Base-by-base conservation (phyloP, 345 rosid genomes). In the Eucalyptus cloeziana region DNA sequence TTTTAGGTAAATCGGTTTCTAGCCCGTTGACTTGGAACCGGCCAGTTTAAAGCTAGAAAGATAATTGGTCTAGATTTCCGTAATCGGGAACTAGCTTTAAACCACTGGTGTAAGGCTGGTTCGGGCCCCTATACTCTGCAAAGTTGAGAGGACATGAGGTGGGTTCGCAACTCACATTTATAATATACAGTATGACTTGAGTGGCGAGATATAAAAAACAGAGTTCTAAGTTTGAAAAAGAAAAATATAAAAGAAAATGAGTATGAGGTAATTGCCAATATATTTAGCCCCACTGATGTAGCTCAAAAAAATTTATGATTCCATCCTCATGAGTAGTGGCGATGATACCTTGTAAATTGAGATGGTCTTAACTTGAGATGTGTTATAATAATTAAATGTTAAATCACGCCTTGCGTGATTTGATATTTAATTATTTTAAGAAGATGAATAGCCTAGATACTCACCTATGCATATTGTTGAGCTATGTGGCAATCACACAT, bases 351-450 rank as follows among this genome's bases (percentile, higher is more conserved):
- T 25, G 13, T 24, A 24, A 9, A 22, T 56, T 6, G 30, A 56
- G 6, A 22, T 56, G 13, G 6, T 24, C 30, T 24, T 24, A 3
- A 6, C 5, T 56, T 56, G 62, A 56, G 13, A 56, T 4, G 25
- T 52, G 58, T 8, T 7, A 21, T 3, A 19, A 52, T 52, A 21
- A 52, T 52, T 19, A 52, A 52, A 52, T 0, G 10, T 52, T 52
- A 52, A 52, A 52, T 0, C 58, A 52, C 1, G 4, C 2, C 3
- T 7, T 2, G 10, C 4, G 2, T 52, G 1, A 52, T 52, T 3
- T 52, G 7, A 52, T 7, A 52, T 52, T 19, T 52, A 52, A 52
- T 52, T 52, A 52, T 52, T 19, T 52, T 52, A 19, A 52, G 2
- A 52, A 52, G 10, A 52, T 52, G 25, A 52, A 3, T 52, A 52